Evolutionary conservation across 1,139 yeast species (phyloP), one percentile per base, ranked within the genome.

Genomic region (Blastobotrys capitulatus): DNA sequence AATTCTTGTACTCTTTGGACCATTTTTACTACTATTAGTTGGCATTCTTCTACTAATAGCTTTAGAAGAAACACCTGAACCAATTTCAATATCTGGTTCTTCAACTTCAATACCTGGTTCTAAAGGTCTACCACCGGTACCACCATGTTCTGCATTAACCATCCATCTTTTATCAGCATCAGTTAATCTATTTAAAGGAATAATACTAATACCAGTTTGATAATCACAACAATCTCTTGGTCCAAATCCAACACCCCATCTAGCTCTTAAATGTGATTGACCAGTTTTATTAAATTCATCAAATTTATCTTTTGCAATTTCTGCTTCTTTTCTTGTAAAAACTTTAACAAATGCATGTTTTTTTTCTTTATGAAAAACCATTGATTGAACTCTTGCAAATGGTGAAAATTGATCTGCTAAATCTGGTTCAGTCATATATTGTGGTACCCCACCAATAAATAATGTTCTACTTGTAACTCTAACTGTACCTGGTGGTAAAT

Each of bases 171-270:
- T 81, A 67, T 92, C 98, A 19, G 97, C 96, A 51, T 92, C 98
- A 0, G 98, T 92, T 59, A 92, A 76, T 61, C 96, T 79, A 55
- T 78, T 79, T 47, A 92, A 72, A 27, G 97, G 97, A 54, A 92
- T 87, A 25, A 89, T 79, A 50, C 96, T 85, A 41, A 84, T 76
- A 55, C 98, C 98, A 52, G 84, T 83, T 64, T 85, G 92, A 67
- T 92, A 92, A 68, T 92, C 94, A 67, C 96, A 88, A 72, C 97
- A 90, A 66, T 92, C 97, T 73, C 98, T 82, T 47, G 98, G 98
- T 3, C 98, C 98, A 64, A 87, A 92, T 1, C 98, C 98, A 56
- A 92, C 97, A 58, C 97, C 98, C 98, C 98, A 92, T 64, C 97
- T 79, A 9, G 95, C 87, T 71, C 86, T 64, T 80, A 78, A 46